These are phyloP conservation scores for Nannochloropsis gaditana DNA, from an alignment of 108 stramenopile genomes.

Conservation along the genomic window DNA sequence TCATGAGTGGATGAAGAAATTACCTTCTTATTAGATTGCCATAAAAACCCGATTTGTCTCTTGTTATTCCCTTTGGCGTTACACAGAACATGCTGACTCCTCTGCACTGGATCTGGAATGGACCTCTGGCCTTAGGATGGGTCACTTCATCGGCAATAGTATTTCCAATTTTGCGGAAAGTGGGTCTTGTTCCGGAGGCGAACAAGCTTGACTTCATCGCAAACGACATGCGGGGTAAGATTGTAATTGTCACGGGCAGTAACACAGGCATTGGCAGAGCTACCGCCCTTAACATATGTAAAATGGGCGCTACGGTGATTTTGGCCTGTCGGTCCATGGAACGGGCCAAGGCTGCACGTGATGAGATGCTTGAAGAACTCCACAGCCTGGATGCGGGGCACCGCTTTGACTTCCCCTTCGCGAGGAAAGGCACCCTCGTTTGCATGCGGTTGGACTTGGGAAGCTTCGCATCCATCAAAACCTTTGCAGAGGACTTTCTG, in stretches of 20 bases:
- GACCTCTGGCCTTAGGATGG: slow-evolving; percentile 16
- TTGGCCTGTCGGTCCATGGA: slow-evolving; percentile 47
- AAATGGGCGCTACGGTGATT: slow-evolving; percentile 37
- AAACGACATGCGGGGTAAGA: slow-evolving; percentile 8
- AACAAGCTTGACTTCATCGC: background rate
- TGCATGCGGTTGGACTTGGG: background rate
- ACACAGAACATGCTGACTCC: background rate
- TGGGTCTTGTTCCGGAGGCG: background rate
- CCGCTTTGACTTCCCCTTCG: slow-evolving; percentile 16
- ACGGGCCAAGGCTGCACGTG: slow-evolving; percentile 28
- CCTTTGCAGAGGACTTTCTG: background rate
- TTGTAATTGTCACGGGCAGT: background rate
- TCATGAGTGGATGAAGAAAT: too few relatives aligned
- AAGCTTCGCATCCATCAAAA: background rate
- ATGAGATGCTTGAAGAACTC: slow-evolving; percentile 24
- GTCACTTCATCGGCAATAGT: background rate
- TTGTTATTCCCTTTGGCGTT: too few relatives aligned
- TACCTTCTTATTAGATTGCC: too few relatives aligned
- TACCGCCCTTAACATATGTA: slow-evolving; percentile 40
- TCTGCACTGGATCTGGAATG: slow-evolving; percentile 6
- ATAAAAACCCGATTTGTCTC: too few relatives aligned
- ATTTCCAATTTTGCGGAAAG: background rate
- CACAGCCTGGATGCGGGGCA: background rate
- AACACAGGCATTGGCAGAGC: slow-evolving; percentile 42
- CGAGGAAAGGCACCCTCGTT: background rate